Percentiles rank a stretch among this genome's conserved stretches.
These are phyloP conservation scores for Globisporangium nunn DNA, from an alignment of 352 stramenopile species.

Conservation along the genomic window DNA sequence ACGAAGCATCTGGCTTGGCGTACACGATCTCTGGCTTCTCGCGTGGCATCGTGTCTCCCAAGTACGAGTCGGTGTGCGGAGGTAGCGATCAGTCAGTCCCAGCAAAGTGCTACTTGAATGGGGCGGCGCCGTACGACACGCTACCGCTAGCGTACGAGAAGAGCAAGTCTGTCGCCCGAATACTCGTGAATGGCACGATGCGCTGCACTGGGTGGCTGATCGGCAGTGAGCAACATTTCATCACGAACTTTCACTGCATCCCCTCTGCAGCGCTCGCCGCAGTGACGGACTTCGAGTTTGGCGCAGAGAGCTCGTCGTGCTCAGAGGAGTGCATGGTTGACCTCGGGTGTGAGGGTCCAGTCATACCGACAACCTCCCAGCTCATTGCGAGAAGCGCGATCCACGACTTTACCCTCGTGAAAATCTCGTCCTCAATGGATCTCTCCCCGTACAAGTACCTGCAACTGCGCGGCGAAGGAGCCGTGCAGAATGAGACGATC, in stretches of 20 bases:
- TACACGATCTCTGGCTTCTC: conserved; percentile 42
- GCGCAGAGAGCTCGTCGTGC: conserved; percentile 42
- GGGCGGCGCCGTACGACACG: conserved; percentile 11
- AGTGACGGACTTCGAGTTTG: conserved; percentile 52
- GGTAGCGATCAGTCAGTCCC: conserved; percentile 39
- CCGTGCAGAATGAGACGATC: conserved; percentile 37
- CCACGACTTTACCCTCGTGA: conserved; percentile 52
- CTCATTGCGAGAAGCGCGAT: conserved; percentile 29
- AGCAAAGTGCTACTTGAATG: conserved; percentile 38
- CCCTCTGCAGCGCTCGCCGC: conserved; percentile 17
- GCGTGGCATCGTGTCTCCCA: conserved; percentile 25
- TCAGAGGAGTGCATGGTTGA: conserved; percentile 29
- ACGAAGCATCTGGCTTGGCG: neutral
- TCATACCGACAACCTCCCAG: conserved; percentile 36
- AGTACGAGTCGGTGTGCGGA: conserved; percentile 40
- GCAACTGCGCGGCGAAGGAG: conserved; percentile 28
- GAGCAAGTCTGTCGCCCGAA: conserved; percentile 35
- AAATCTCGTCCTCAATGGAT: conserved; percentile 32
- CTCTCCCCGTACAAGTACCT: conserved; percentile 45
- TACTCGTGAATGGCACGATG: conserved; percentile 46
- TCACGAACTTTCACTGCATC: conserved; percentile 74
- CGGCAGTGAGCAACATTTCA: conserved; percentile 53
- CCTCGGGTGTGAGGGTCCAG: conserved; percentile 33
- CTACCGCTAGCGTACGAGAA: conserved; percentile 36
- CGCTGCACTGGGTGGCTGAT: conserved; percentile 60